Base-by-base conservation (phyloP, 1,139 yeast genomes). In the Pichia kudriavzevii region DNA sequence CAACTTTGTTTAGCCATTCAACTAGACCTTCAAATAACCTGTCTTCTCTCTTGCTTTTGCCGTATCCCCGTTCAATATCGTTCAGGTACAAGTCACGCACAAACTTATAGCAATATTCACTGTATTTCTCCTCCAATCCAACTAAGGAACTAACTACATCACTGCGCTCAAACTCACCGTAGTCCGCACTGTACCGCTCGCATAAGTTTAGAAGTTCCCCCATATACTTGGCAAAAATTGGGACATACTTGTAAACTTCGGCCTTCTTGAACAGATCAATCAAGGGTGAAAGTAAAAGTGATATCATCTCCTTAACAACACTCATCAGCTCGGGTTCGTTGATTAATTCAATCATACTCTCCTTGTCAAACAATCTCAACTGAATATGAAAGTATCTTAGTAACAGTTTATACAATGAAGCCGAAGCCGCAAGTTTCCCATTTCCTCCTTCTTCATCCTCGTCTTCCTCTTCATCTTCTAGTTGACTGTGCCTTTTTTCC, bases 261-360 rank as follows among this genome's bases (percentile, higher is more conserved):
- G 95, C 85, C 34, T 75, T 72, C 41, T 79, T 76, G 60, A 88
- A 82, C 2, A 88, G 67, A 28, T 68, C 69, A 44, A 87, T 82
- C 52, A 88, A 62, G 1, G 96, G 96, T 44, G 83, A 85, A 55
- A 87, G 87, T 47, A 88, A 81, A 38, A 85, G 68, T 0, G 87
- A 72, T 28, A 88, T 67, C 26, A 84, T 64, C 38, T 82, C 83
- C 45, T 80, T 80, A 38, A 87, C 63, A 28, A 88, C 64, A 31
- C 66, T 67, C 17, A 87, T 75, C 28, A 93, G 62, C 48, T 80
- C 83, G 0, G 91, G 87, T 49, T 87, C 95, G 36, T 76, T 76
- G 93, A 95, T 84, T 31, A 88, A 59, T 50, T 78, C 76, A 47
- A 78, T 79, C 65, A 87, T 59, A 31, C 79, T 61, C 37, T 76